These are phyloP conservation scores for Ceratobasidium sp. DNA, from an alignment of 1,284 basidiomycete species.

Conservation along the genomic window DNA sequence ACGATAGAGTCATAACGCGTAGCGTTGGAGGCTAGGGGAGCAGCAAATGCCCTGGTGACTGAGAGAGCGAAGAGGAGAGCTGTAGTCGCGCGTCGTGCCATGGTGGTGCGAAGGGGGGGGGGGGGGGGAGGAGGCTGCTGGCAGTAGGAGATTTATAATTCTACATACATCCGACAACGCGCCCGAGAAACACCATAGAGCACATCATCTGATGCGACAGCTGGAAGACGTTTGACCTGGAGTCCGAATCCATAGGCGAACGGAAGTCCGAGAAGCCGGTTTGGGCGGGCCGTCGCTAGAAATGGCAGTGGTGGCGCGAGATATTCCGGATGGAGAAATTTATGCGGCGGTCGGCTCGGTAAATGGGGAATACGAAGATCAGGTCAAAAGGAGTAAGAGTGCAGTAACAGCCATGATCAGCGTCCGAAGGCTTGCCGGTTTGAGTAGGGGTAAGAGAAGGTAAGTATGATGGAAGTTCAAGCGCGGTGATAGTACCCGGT, in stretches of 20 bases:
- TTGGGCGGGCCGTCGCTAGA: conserved; percentile 34
- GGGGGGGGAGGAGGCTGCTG: background rate
- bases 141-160: background rate
- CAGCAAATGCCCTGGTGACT: background rate
- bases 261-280: conserved; percentile 42
- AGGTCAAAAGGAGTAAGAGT: background rate
- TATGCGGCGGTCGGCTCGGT: background rate
- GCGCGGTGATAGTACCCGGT: no score
- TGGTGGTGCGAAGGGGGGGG: no score
- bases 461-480: no score
- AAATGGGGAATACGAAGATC: background rate
- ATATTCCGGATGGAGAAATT: background rate
- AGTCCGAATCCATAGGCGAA: conserved; percentile 1
- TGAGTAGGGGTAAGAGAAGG: no score
- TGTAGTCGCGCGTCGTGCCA: background rate
- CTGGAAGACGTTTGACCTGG: background rate
- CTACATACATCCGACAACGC: background rate
- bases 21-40: conserved; percentile 23
- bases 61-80: conserved; percentile 1
- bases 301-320: background rate
- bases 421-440: no score
- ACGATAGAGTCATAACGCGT: conserved; percentile 48
- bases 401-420: no score
- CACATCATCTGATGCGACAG: conserved; percentile 22
- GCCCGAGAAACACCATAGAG: conserved; percentile 7